Percentiles rank a stretch among this genome's conserved stretches.
phyloP scores from a whole-genome alignment of 2,329 filamentous ascomycete species.

The Trichoderma aggressivum region DNA sequence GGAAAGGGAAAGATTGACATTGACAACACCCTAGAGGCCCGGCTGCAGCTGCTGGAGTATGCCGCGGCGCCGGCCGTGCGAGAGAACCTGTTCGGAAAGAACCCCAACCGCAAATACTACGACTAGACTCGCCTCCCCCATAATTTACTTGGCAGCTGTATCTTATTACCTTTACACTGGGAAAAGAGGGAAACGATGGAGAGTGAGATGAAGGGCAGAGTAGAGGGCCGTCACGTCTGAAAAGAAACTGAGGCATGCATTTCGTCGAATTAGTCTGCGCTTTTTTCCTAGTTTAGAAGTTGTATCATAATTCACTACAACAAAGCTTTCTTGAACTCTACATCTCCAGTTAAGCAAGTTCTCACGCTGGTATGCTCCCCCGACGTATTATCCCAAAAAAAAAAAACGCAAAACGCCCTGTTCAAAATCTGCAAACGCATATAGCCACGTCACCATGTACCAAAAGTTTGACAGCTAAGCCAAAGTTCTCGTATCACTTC shows the following conservation, averaged over 20 bases:
- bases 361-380: neutral
- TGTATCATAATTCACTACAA: conserved; percentile 31
- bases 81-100: conserved; percentile 86
- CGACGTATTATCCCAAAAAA: neutral
- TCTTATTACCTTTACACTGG: conserved; percentile 3
- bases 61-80: conserved; percentile 82
- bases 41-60: conserved; percentile 78
- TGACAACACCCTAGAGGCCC: conserved; percentile 96
- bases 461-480: too few relatives aligned
- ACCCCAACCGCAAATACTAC: conserved; percentile 92
- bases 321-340: conserved; percentile 16
- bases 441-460: neutral
- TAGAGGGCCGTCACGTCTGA: neutral
- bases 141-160: conserved; percentile 5
- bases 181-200: neutral
- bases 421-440: neutral
- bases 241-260: conserved; percentile 12
- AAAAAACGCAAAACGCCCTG: neutral
- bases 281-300: conserved; percentile 34
- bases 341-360: neutral
- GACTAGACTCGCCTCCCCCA: conserved; percentile 59
- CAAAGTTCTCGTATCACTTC: neutral
- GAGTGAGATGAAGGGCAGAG: neutral
- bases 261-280: conserved; percentile 22
- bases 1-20: conserved; percentile 92